Evolutionary conservation across 2,329 filamentous ascomycete genomes (phyloP), one percentile per base, ranked within the genome.

Genomic region (Myrmaecium sp.): DNA sequence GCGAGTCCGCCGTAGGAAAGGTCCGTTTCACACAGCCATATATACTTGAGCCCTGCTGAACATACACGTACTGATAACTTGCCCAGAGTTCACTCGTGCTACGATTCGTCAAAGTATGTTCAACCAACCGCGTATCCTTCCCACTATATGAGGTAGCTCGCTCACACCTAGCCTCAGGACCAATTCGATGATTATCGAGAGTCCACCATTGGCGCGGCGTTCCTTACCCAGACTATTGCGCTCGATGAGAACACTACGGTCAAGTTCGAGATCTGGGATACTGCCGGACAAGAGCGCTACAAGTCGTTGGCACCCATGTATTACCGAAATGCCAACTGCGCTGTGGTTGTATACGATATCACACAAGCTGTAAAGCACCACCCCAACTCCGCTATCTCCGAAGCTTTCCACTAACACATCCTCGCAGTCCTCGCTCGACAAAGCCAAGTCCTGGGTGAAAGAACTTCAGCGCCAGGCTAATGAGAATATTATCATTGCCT

Each of bases 231-330:
- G 60, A 98, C 89, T 41, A 94, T 98, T 54, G 86, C 86, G 31
- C 77, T 98, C 56, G 86, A 95, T 54, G 89, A 95, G 51, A 89
- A 74, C 57, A 95, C 89, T 33, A 98, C 89, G 30, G 86, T 98
- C 58, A 98, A 98, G 65, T 98, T 98, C 49, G 89, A 98, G 60
- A 98, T 98, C 51, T 98, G 89, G 84, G 84, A 94, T 58, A 98
- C 89, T 6, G 89, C 89, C 36, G 89, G 89, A 36, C 89, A 98
- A 61, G 89, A 98, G 60, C 74, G 91, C 49, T 98, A 95, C 69
- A 95, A 95, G 66, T 95, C 89, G 8, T 66, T 98, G 39, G 89
- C 89, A 17, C 89, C 89, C 44, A 98, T 98, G 89, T 98, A 98
- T 66, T 98, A 98, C 62, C 68, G 91, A 44, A 98, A 98, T 54